Evolutionary conservation across 2,329 filamentous ascomycete genomes (phyloP).

Genomic region (Cladophialophora immunda): DNA sequence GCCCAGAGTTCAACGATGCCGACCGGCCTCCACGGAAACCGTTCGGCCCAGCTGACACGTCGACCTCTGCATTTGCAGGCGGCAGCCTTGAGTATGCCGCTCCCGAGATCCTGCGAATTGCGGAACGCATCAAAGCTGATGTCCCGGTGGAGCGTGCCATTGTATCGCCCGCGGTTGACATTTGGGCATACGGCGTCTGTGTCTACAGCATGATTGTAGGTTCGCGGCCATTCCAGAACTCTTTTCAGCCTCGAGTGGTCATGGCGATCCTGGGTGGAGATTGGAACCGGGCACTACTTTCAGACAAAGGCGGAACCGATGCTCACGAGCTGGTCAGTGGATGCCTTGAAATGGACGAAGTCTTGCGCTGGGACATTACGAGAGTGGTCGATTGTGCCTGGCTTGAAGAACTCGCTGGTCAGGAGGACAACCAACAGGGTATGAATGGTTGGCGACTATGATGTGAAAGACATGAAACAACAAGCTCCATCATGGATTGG

Average conservation of each 20-base stretch:
- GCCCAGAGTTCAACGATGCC: constrained; percentile 56
- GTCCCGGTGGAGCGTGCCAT: constrained; percentile 26
- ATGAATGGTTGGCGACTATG: constrained; percentile 32
- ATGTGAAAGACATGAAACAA: neutral
- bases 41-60: constrained; percentile 65
- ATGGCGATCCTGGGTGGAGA: constrained; percentile 67
- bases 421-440: constrained; percentile 30
- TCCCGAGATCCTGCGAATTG: constrained; percentile 55
- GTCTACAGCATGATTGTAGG: constrained; percentile 69
- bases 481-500: neutral
- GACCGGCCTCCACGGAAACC: constrained; percentile 59
- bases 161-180: constrained; percentile 64
- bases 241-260: constrained; percentile 66
- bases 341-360: constrained; percentile 66
- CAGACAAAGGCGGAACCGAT: constrained; percentile 45
- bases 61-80: constrained; percentile 61
- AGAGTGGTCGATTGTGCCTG: constrained; percentile 65
- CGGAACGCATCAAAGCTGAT: constrained; percentile 38
- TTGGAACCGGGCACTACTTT: constrained; percentile 58
- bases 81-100: constrained; percentile 67
- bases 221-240: constrained; percentile 68
- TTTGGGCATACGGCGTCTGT: constrained; percentile 74
- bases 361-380: constrained; percentile 65
- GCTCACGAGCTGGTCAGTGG: constrained; percentile 66
- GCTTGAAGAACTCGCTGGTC: constrained; percentile 53